Conservation (phyloP, 768 basidiomycete species). For the Podaxis pistillaris region DNA sequence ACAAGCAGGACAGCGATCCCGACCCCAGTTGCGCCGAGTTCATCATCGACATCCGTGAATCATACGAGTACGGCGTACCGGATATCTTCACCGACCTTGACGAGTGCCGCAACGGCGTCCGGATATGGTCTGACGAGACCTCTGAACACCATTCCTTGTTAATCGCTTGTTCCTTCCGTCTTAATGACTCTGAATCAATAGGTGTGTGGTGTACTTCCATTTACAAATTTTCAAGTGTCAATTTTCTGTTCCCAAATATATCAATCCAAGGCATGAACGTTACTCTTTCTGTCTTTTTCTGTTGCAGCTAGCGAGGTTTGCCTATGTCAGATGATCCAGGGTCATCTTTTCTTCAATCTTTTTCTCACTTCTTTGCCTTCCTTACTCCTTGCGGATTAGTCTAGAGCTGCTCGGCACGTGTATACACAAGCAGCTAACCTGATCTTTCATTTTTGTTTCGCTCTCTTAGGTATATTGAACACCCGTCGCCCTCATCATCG, state of each 20-base stretch:
- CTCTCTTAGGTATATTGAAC: background rate
- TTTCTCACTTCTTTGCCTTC: too few species aligned
- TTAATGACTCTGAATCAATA: background rate
- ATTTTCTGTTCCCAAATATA: background rate
- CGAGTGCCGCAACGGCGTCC: background rate
- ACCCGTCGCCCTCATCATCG: background rate
- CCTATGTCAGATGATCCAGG: conserved; percentile 1
- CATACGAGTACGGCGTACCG: background rate
- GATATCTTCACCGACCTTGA: background rate
- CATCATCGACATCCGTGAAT: background rate
- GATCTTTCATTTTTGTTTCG: background rate
- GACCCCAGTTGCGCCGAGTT: background rate
- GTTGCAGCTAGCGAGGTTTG: background rate
- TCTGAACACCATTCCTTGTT: conserved; percentile 2
- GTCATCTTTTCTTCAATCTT: background rate
- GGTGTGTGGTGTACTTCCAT: background rate
- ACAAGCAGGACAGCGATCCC: background rate
- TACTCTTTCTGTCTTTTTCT: background rate
- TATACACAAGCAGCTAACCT: background rate
- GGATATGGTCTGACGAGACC: background rate
- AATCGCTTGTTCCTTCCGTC: background rate
- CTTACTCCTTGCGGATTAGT: background rate
- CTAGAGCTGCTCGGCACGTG: background rate
- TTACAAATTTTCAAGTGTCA: background rate
- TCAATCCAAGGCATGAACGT: background rate